Percentiles rank a stretch among this genome's conserved stretches.
phyloP scores from a whole-genome alignment of 768 basidiomycete species.

The Agrocybe praecox region DNA sequence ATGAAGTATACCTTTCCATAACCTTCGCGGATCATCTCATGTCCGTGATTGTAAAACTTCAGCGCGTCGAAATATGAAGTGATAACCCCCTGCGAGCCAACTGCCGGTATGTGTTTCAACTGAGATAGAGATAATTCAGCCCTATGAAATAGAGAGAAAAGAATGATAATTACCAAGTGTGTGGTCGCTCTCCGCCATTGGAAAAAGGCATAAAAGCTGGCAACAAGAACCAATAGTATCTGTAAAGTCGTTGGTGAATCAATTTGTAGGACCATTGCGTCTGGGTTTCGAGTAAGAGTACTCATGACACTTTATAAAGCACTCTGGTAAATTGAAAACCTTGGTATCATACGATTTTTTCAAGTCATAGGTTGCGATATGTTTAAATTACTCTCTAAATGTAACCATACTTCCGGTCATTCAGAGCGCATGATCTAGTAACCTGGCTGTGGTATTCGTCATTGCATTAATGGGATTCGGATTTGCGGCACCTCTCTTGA shows the following conservation, averaged over 20 bases:
- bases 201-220: background rate
- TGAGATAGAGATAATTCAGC: background rate
- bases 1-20: slow-evolving; percentile 19
- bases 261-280: background rate
- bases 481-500: too few relatives aligned
- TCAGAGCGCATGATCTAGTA: too few relatives aligned
- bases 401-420: too few relatives aligned
- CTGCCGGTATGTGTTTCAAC: slow-evolving; percentile 17
- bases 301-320: too few relatives aligned
- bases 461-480: too few relatives aligned
- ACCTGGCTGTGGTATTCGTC: too few relatives aligned
- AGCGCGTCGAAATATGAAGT: slow-evolving; percentile 13
- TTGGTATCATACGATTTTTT: too few relatives aligned
- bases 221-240: background rate
- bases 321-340: too few relatives aligned
- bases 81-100: slow-evolving; percentile 11
- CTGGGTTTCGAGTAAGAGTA: background rate
- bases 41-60: slow-evolving; percentile 12
- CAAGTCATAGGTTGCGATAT: too few relatives aligned
- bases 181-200: slow-evolving; percentile 6
- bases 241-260: background rate
- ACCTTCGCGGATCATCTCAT: slow-evolving; percentile 19
- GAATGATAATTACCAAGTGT: slow-evolving; percentile 1
- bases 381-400: too few relatives aligned
- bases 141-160: background rate